Base-by-base conservation (phyloP, 148 eudicot genomes). In the Vaccinium myrtillus region DNA sequence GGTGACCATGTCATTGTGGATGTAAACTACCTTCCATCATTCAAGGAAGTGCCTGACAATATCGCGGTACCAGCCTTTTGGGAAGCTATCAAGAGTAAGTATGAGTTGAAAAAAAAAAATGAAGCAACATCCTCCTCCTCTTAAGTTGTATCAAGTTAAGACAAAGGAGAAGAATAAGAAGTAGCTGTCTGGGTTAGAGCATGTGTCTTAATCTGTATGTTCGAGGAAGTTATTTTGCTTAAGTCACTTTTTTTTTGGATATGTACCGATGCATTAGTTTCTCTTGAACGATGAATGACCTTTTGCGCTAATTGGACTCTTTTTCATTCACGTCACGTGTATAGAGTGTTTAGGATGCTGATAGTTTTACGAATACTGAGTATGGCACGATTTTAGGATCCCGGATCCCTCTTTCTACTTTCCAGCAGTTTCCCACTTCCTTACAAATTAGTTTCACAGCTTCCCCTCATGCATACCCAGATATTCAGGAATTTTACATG, bases 1-100 rank as follows among this genome's bases (percentile, higher is more conserved):
- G 91, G 92, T 32, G 99, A 96, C 82, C 98, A 94, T 85, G 97
- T 94, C 53, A 93, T 96, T 75, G 99, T 96, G 85, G 99, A 96
- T 86, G 94, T 96, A 85, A 96, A 96, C 91, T 96, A 96, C 84
- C 93, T 96, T 59, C 98, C 99, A 49, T 94, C 97, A 21, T 96
- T 96, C 81, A 96, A 96, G 90, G 99, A 96, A 88, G 92, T 96
- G 56, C 92, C 99, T 1, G 93, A 96, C 86, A 84, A 89, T 83
- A 82, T 90, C 50, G 95, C 99, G 3, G 67, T 96, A 85, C 99
- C 99, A 88, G 94, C 98, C 43, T 94, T 96, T 84, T 96, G 99
- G 99, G 91, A 93, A 81, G 98, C 97, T 71, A 89, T 94, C 21
- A 93, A 84, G 83, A 89, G 81, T 81, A 94, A 93, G 89, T 90